Base-by-base conservation (phyloP, 805 yeast species). In the Pichia ethanolica region DNA sequence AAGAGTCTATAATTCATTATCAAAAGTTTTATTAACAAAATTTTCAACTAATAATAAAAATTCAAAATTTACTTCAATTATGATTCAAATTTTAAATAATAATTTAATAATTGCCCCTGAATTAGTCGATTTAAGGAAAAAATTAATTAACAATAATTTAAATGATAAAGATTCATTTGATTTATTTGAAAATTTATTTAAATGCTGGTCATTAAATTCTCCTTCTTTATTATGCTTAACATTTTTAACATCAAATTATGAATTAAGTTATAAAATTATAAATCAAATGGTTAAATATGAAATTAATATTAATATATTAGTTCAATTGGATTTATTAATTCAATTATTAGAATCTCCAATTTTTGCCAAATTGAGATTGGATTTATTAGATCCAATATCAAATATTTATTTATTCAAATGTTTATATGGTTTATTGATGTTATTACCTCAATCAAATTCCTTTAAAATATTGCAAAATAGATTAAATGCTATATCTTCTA, bases 281-380 rank as follows among this genome's bases (percentile, higher is more conserved):
- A 83, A 86, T 57, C 78, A 78, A n/a, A 73, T 90, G 55, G 90
- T 88, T 1, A 87, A 88, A 51, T 79, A 80, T 67, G 97, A 93
- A 56, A 79, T 89, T 12, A 81, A 86, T 0, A 82, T 89, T 38
- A 84, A 81, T 52, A 75, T 88, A 37, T 73, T 93, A 46, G 82
- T 93, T 0, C 98, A 93, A 60, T 72, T 93, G 45, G 99, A 93
- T 68, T 78, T 89, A 32, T 71, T 93, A 39, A 95, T 93, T 7
- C 98, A 93, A 64, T 69, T 91, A 32, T 71, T 93, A 13, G 99
- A 93, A 65, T 84, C 95, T 2, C 98, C 97, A 1, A 90, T 89
- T 2, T 90, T 93, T 65, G 83, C 95, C 20, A 82, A 86, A 58
- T 73, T 90, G 54, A 77, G 99, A 51, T 70, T 93, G 48, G 97